These are phyloP conservation scores for Russula sp. DNA, from an alignment of 768 basidiomycete species.

Conservation along the genomic window DNA sequence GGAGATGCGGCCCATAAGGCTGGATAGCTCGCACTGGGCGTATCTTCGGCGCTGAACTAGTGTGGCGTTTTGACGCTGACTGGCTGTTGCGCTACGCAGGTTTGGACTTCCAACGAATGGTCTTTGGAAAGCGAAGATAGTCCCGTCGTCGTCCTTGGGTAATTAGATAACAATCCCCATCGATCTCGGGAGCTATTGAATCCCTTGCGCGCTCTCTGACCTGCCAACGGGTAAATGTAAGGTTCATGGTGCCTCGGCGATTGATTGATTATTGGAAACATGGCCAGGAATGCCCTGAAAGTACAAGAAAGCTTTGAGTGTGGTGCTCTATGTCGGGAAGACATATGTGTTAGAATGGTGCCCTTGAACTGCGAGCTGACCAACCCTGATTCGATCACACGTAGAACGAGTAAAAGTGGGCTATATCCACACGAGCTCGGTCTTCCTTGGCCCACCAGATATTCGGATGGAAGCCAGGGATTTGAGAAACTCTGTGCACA, in stretches of 20 bases:
- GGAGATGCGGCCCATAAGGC: not conserved
- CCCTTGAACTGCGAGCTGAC: not conserved
- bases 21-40: not conserved
- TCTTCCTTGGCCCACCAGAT: not conserved
- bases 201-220: not conserved
- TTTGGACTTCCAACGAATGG: not conserved
- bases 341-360: not conserved
- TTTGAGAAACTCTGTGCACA: not conserved
- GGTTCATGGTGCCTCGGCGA: not conserved
- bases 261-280: not conserved
- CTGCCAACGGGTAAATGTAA: not conserved
- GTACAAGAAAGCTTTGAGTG: not conserved
- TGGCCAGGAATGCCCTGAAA: not conserved
- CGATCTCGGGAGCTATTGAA: not conserved
- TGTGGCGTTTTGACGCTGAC: not conserved
- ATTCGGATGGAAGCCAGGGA: not conserved
- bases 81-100: not conserved
- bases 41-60: not conserved
- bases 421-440: not conserved
- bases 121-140: not conserved
- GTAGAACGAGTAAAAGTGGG: too few species aligned
- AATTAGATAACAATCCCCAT: not conserved
- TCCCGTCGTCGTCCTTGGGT: not conserved
- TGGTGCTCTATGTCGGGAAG: not conserved
- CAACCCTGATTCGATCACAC: too few species aligned